Conservation (phyloP, 1,139 yeast genomes). For the Suhomyces terraborum region DNA sequence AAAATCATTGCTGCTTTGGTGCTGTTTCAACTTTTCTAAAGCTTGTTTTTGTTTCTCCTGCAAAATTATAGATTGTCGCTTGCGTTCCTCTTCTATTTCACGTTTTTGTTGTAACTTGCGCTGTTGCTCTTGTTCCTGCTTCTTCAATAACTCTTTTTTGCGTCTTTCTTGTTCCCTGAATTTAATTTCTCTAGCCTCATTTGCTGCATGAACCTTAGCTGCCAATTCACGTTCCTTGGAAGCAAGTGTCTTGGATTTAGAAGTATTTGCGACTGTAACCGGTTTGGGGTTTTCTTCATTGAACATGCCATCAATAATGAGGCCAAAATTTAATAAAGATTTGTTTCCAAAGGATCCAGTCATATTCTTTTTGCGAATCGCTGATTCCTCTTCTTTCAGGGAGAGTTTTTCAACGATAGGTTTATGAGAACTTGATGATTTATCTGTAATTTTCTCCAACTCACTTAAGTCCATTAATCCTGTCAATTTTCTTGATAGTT, state of each 20-base stretch:
- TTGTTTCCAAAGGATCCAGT: constrained; percentile 20
- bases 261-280: background rate
- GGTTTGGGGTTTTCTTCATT: constrained; percentile 13
- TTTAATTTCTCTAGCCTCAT: constrained; percentile 32
- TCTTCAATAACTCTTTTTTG: constrained; percentile 7
- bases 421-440: background rate
- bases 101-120: constrained; percentile 11
- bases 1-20: constrained; percentile 31
- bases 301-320: constrained; percentile 26
- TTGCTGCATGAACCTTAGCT: constrained; percentile 30
- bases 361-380: constrained; percentile 12
- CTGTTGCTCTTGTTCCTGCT: constrained; percentile 10
- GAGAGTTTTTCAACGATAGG: background rate
- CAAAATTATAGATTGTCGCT: constrained; percentile 26
- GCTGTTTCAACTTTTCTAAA: constrained; percentile 32
- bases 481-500: constrained; percentile 28
- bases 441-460: constrained; percentile 12
- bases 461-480: constrained; percentile 25
- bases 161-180: constrained; percentile 22
- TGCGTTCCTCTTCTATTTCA: constrained; percentile 19
- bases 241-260: constrained; percentile 13
- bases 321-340: constrained; percentile 35
- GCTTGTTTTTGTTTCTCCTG: constrained; percentile 37
- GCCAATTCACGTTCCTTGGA: constrained; percentile 36
- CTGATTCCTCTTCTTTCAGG: background rate